Base-by-base conservation (phyloP, 2,329 filamentous ascomycete species). In the Talaromyces sp. region DNA sequence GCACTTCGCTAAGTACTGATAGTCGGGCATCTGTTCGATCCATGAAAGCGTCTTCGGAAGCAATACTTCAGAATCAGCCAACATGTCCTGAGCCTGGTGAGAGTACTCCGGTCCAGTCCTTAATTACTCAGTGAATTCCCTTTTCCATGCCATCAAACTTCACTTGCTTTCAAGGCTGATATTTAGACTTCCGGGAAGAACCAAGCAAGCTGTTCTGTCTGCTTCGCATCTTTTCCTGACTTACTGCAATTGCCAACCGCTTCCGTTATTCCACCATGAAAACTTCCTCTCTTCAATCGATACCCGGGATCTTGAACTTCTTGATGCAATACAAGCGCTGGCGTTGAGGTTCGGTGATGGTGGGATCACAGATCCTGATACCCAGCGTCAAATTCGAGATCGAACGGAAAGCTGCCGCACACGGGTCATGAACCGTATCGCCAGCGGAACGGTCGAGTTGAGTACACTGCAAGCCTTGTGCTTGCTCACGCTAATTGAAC, bases 401-500 rank as follows among this genome's bases (percentile, higher is more conserved):
- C n/a, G 18, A 62, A 50, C 21, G 21, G n/a, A 14, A 40, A 54
- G 21, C 44, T 72, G 74, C 11, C 69, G 75, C 21, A 69, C 67
- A 1, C 66, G 77, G 12, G 73, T 77, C 8, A 77, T 77, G 74
- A 71, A 70, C 55, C 71, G 73, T 50, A 67, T 78, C 5, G 71
- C 73, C 9, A 68, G 75, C 52, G 76, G 76, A 3, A 71, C 73
- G 1, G 69, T 78, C 42, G 76, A 79, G 61, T 70, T 79, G 33
- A 77, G 75, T n/a, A 78, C 76, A 1, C 66, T 79, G 21, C 76
- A 78, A 62, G 72, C 72, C 35, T 66, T 79, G 31, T 78, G 76
- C 58, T 71, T 79, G 28, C 50, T 79, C 35, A 76, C 75, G 44
- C 58, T 78, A 58, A 71, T 76, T 18, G 76, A 78, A 37, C 78